Evolutionary conservation across 2,329 filamentous ascomycete genomes (phyloP).

Genomic region (Penicillium aurantiogriseum): DNA sequence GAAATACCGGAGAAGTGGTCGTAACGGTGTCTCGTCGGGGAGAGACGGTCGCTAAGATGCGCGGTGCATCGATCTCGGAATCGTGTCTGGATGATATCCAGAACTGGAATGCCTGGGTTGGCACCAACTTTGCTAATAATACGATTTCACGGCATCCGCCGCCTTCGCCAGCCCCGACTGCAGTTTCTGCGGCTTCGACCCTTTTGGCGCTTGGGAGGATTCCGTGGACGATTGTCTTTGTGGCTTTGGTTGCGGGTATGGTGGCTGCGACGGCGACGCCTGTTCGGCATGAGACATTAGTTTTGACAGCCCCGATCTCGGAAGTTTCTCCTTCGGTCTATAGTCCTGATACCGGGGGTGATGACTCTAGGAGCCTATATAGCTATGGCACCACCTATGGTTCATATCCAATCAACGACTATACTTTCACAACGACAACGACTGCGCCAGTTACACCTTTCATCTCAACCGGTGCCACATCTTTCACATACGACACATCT

Average conservation of each 20-base stretch:
- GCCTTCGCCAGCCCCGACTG: neutral
- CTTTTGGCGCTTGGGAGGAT: neutral
- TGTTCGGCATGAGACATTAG: neutral
- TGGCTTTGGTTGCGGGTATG: constrained; percentile 8
- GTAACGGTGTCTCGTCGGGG: constrained; percentile 6
- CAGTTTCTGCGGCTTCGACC: constrained; percentile 1
- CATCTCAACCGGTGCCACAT: neutral
- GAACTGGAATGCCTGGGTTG: constrained; percentile 12
- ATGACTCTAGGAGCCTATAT: neutral
- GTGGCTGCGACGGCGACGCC: neutral
- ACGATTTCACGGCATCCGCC: neutral
- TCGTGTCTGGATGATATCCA: constrained; percentile 1
- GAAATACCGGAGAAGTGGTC: constrained; percentile 2
- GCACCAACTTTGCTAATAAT: constrained; percentile 3
- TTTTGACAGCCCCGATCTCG: neutral
- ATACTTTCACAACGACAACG: neutral
- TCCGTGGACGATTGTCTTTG: neutral
- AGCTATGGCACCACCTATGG: neutral
- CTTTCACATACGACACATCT: neutral
- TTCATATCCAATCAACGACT: neutral
- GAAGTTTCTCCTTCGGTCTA: neutral
- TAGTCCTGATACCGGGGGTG: too few species aligned
- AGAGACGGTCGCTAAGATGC: constrained; percentile 2
- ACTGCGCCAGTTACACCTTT: neutral
- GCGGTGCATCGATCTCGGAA: constrained; percentile 2